phyloP scores from a whole-genome alignment of 2,329 filamentous ascomycete species.

The Stagonosporopsis vannaccii region DNA sequence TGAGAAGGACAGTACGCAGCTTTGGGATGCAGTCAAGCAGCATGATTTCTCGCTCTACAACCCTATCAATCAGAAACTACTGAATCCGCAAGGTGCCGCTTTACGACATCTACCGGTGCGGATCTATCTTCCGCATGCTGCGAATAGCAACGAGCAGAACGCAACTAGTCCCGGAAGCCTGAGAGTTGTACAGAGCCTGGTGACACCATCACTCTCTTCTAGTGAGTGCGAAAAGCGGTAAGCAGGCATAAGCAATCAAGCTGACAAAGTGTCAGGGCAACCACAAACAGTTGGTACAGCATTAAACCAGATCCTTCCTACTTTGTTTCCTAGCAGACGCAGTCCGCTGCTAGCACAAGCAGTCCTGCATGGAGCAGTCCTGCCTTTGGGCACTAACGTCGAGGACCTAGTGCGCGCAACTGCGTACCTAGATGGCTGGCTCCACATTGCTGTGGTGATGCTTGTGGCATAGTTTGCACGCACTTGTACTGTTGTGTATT shows the following conservation, averaged over 20 bases:
- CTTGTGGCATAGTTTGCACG: too few relatives aligned
- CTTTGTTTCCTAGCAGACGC: conserved; percentile 84
- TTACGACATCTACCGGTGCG: conserved; percentile 87
- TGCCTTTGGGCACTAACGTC: conserved; percentile 81
- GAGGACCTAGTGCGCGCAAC: conserved; percentile 84
- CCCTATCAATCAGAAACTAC: conserved; percentile 76
- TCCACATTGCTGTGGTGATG: conserved; percentile 82
- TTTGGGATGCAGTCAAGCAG: conserved; percentile 82
- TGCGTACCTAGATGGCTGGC: conserved; percentile 90
- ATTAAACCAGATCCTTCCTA: conserved; percentile 76
- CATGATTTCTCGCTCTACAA: conserved; percentile 78
- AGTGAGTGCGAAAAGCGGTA: conserved; percentile 32
- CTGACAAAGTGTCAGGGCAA: conserved; percentile 51
- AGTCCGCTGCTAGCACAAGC: conserved; percentile 85
- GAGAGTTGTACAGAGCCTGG: conserved; percentile 72
- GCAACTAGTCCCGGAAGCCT: conserved; percentile 50
- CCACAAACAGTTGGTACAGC: conserved; percentile 77
- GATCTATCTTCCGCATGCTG: conserved; percentile 73
- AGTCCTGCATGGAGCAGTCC: conserved; percentile 81
- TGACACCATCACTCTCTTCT: conserved; percentile 61
- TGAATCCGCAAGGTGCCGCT: conserved; percentile 71
- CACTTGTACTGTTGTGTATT: too few relatives aligned
- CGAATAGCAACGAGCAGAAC: conserved; percentile 30
- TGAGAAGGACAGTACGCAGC: conserved; percentile 79
- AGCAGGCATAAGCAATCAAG: conserved; percentile 21